Evolutionary conservation across 2,329 filamentous ascomycete genomes (phyloP), one percentile per base, ranked within the genome.

Genomic region (Fusarium sp.): DNA sequence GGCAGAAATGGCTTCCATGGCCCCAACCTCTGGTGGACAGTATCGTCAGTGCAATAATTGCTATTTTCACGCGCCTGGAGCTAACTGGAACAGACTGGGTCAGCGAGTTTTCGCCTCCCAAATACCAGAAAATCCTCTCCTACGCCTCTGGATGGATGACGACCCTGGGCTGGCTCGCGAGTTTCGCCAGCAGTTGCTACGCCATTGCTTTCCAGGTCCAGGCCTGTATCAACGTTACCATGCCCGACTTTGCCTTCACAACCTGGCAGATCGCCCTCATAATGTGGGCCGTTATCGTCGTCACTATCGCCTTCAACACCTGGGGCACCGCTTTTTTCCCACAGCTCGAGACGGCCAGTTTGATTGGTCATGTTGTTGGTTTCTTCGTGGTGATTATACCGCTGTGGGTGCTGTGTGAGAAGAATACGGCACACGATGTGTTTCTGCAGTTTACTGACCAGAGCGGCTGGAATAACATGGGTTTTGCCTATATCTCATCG

Each of bases 1-100:
- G 12, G 59, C 59, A 0, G 59, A 63, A 43, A 63, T 63, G 58
- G 59, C 59, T 26, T 62, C 59, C 5, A 62, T 62, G 59, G 59
- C 59, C 2, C 58, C 59, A 6, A 63, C 58, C 0, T 63, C 59
- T 1, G 59, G 59, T 7, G 59, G 59, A 1, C 58, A 63, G 40
- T 63, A 62, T 0, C 59, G 45, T 48, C n/a, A 48, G 45, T 48
- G 25, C 24, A 7, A 4, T 5, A 39, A 12, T 25, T 22, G 4
- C 24, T n/a, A 10, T n/a, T 19, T 29, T n/a, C 25, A n/a, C 8
- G 10, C 6, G 10, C 15, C 24, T 28, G 44, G n/a, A 29, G 26
- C 45, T 48, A n/a, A 48, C 35, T 24, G 10, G 10, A 38, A 19
- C 35, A 48, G 45, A 63, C 3, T 63, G 59, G 58, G 59, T 63